These are phyloP conservation scores for Tylopilus intermedius DNA, from an alignment of 768 basidiomycete species.

Conservation along the genomic window DNA sequence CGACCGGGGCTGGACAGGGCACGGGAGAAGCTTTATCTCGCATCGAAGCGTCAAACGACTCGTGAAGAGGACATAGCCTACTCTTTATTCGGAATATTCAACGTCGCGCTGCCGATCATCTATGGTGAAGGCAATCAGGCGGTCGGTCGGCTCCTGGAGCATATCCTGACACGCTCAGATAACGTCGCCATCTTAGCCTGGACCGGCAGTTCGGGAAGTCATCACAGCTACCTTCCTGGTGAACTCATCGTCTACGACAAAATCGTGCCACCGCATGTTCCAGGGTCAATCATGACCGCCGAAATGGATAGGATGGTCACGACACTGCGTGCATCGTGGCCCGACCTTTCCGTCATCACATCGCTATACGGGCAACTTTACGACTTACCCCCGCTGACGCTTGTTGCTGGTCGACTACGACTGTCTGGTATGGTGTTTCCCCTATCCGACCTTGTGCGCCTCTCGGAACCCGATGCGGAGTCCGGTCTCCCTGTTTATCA, in stretches of 20 bases:
- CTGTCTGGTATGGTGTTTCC: not conserved
- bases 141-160: not conserved
- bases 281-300: not conserved
- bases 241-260: not conserved
- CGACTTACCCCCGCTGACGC: not conserved
- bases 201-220: not conserved
- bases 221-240: not conserved
- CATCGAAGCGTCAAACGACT: conserved; percentile 12
- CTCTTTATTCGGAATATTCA: conserved; percentile 14
- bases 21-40: conserved; percentile 8
- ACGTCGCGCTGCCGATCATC: conserved; percentile 2
- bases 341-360: not conserved
- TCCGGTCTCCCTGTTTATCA: not conserved
- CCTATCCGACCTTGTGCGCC: not conserved
- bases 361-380: not conserved
- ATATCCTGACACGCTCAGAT: not conserved
- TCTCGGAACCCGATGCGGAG: not conserved
- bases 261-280: not conserved
- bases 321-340: not conserved
- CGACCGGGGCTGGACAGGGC: not conserved
- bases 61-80: conserved; percentile 13
- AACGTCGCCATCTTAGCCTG: not conserved
- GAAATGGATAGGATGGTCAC: too few relatives aligned
- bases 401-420: not conserved
- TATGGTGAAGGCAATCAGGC: conserved; percentile 13